A percentile compares a stretch with the other conserved stretches of the same genome.
Evolutionary conservation across 257 asterid genomes (phyloP).

Genomic region (Solanum pinnatisectum): DNA sequence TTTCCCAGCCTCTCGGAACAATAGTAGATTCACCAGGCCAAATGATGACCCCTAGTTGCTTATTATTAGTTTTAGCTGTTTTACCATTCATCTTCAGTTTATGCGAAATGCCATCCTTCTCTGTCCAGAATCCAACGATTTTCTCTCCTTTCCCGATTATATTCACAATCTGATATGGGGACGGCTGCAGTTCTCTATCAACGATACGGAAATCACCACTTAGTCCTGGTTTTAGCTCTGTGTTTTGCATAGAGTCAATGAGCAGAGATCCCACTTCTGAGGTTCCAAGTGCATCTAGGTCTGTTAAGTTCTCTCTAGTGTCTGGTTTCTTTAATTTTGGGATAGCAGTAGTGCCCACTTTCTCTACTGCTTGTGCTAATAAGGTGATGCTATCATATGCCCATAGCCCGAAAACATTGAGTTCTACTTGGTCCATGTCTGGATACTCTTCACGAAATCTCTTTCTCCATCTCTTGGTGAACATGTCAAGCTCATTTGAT

Average conservation of each 20-base stretch:
- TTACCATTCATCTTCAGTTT: not conserved
- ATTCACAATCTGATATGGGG: constrained; percentile 37
- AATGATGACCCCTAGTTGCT: constrained; percentile 13
- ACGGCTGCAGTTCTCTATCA: constrained; percentile 26
- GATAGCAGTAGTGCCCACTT: not conserved
- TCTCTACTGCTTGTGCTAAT: constrained; percentile 27
- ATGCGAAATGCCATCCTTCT: constrained; percentile 15
- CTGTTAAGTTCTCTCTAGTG: constrained; percentile 6
- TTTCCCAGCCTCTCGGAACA: constrained; percentile 32
- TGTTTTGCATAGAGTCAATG: constrained; percentile 14
- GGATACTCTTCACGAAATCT: constrained; percentile 36
- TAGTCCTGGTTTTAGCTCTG: constrained; percentile 14
- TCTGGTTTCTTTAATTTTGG: constrained; percentile 1
- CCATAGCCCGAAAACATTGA: constrained; percentile 39
- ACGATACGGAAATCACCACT: constrained; percentile 33
- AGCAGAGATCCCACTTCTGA: constrained; percentile 26
- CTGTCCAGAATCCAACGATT: constrained; percentile 37
- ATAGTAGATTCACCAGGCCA: constrained; percentile 32
- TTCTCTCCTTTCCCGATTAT: constrained; percentile 18
- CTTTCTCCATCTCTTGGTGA: constrained; percentile 25
- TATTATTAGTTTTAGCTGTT: constrained; percentile 1
- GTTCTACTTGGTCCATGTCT: constrained; percentile 12
- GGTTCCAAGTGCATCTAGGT: constrained; percentile 25
- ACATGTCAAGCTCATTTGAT: constrained; percentile 7
- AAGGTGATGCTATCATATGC: constrained; percentile 30